These are phyloP conservation scores for Amaranthus hypochondriacus DNA, from an alignment of 148 eudicot genomes.

Conservation along the genomic window DNA sequence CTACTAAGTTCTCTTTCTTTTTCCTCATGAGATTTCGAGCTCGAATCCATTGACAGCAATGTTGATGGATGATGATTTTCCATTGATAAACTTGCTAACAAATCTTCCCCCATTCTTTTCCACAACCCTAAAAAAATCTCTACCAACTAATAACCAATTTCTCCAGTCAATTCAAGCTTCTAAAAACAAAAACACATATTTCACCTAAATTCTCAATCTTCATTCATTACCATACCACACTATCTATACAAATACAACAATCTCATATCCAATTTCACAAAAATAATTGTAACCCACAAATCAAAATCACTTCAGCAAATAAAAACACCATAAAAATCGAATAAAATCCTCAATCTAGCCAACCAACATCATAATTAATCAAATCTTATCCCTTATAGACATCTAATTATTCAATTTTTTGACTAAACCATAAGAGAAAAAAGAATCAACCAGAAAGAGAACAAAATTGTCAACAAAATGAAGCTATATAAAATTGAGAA, in stretches of 20 bases:
- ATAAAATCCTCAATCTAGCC: background rate
- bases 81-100: slow-evolving; percentile 52
- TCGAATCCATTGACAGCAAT: slow-evolving; percentile 70
- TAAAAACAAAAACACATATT: slow-evolving; percentile 12
- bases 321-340: slow-evolving; percentile 3
- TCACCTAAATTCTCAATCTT: background rate
- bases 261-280: slow-evolving; percentile 9
- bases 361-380: slow-evolving; percentile 3
- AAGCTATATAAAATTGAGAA: slow-evolving; percentile 5
- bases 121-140: slow-evolving; percentile 9
- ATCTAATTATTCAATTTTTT: background rate
- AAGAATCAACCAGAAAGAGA: background rate
- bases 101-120: slow-evolving; percentile 48
- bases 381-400: slow-evolving; percentile 12
- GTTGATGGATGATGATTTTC: slow-evolving; percentile 73
- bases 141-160: slow-evolving; percentile 9
- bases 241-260: slow-evolving; percentile 18
- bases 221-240: background rate
- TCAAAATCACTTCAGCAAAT: slow-evolving; percentile 10
- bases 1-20: slow-evolving; percentile 47
- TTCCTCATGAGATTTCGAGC: slow-evolving; percentile 58
- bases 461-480: background rate
- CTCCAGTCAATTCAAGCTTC: slow-evolving; percentile 13
- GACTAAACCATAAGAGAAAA: background rate
- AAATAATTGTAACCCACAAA: background rate